A percentile compares a stretch with the other conserved stretches of the same genome.
Conservation (phyloP, 1,284 basidiomycete genomes). For the Stereum hirsutum region DNA sequence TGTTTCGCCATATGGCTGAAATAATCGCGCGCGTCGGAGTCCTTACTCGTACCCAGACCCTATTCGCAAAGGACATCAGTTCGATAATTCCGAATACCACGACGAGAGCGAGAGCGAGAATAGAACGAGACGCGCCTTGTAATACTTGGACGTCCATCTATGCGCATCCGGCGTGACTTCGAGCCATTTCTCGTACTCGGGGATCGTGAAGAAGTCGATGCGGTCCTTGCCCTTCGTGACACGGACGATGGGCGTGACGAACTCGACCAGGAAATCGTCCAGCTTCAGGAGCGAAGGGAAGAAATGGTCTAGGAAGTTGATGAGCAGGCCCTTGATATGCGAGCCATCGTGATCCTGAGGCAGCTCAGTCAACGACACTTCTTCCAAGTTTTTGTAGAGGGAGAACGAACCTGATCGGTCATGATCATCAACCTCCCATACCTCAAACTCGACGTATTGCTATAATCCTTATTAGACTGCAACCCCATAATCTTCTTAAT, state of each 20-base stretch:
- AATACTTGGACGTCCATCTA: constrained; percentile 93
- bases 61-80: constrained; percentile 20
- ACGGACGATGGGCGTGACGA: constrained; percentile 97
- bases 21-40: constrained; percentile 88
- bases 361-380: constrained; percentile 4
- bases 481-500: constrained; percentile 98
- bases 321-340: constrained; percentile 97
- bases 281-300: constrained; percentile 92
- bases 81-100: background rate
- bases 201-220: constrained; percentile 94
- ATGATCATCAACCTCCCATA: constrained; percentile 99
- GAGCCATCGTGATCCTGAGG: constrained; percentile 98
- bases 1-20: constrained; percentile 91
- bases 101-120: background rate
- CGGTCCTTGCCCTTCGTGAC: constrained; percentile 77
- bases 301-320: constrained; percentile 98
- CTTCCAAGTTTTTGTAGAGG: background rate
- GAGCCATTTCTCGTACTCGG: constrained; percentile 93
- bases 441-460: constrained; percentile 62
- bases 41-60: constrained; percentile 94
- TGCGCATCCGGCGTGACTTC: constrained; percentile 72
- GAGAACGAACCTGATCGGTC: constrained; percentile 84
- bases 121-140: constrained; percentile 63
- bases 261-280: constrained; percentile 93
- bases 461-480: constrained; percentile 90